Base-by-base conservation (phyloP, 2,329 filamentous ascomycete genomes). In the Alternaria consortialis region DNA sequence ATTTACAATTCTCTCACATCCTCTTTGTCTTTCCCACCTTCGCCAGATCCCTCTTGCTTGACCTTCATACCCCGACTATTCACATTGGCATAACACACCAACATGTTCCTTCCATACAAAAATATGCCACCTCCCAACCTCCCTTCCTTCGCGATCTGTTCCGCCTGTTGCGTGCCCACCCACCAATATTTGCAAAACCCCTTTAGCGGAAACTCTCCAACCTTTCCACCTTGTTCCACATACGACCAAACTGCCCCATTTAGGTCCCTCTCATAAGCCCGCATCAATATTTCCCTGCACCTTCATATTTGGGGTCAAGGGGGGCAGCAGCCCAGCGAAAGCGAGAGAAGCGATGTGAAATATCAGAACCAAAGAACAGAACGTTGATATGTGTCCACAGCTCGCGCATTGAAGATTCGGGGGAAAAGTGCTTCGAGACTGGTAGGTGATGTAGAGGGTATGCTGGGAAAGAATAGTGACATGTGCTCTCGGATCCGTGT, bases 331-430 rank as follows among this genome's bases (percentile, higher is more conserved):
- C 17, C 23, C 34, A 52, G 23, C 34, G n/a, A 20, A 52, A 40
- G 23, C 11, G 29, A 34, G 23, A 40, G 11, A 29, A n/a, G 23
- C 15, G 15, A 17, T 15, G 23, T 3, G 25, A 13, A 13, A 27
- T 50, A 23, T 52, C 23, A 9, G 48, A 36, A 34, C 48, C 25
- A n/a, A 52, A 52, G 48, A 52, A 52, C 3, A 52, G 48, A 20
- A 37, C 25, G 20, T 52, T 52, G 48, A 52, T 52, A 7, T 52
- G 36, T n/a, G 34, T 39, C 36, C 48, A 52, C 15, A 52, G 23
- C 17, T 52, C 32, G 15, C 48, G 48, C 13, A 52, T 39, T 12
- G 32, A 36, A n/a, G 36, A n/a, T 29, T 37, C 23, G 8, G 34
- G 34, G 9, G 34, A 39, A 25, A 15, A 52, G 11, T 36, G 17